These are phyloP conservation scores for Trichoderma hamatum DNA, from an alignment of 2,329 filamentous ascomycete species.

Conservation along the genomic window DNA sequence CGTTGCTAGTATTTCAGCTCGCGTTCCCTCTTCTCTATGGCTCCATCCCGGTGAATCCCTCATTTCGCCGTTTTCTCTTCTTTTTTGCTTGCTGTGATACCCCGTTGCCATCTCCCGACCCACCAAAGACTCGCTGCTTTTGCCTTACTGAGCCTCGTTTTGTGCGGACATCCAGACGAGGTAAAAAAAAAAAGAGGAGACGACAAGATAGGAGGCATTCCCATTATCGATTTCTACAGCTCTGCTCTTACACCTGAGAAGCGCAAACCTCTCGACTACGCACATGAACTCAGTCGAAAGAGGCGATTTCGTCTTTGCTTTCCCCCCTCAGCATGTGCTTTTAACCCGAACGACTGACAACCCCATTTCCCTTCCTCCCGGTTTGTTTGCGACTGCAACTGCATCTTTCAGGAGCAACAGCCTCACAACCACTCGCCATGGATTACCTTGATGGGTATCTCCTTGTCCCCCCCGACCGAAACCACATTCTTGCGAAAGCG, in stretches of 20 bases:
- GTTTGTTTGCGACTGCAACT: not conserved
- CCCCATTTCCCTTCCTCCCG: not conserved
- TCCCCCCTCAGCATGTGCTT: conserved; percentile 29
- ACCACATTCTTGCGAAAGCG: conserved; percentile 54
- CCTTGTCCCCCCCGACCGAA: conserved; percentile 54
- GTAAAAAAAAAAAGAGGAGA: conserved; percentile 21
- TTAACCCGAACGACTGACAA: conserved; percentile 11
- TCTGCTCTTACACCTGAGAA: not conserved
- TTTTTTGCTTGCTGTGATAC: conserved; percentile 1
- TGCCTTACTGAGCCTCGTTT: conserved; percentile 4
- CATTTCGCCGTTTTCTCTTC: conserved; percentile 13
- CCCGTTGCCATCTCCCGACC: conserved; percentile 15
- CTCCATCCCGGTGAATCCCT: conserved; percentile 16
- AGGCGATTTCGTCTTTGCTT: conserved; percentile 25
- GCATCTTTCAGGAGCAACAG: conserved; percentile 18
- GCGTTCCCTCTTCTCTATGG: conserved; percentile 10
- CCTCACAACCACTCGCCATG: conserved; percentile 35
- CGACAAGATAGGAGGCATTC: conserved; percentile 21
- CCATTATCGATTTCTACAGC: not conserved
- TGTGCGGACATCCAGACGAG: conserved; percentile 11
- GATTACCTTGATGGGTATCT: conserved; percentile 51
- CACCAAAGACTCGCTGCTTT: conserved; percentile 2
- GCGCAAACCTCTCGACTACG: conserved; percentile 8
- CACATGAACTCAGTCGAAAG: conserved; percentile 15
- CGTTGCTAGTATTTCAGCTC: conserved; percentile 17